Base-by-base conservation (phyloP, 768 basidiomycete species). In the Boletus rubroflammeus region DNA sequence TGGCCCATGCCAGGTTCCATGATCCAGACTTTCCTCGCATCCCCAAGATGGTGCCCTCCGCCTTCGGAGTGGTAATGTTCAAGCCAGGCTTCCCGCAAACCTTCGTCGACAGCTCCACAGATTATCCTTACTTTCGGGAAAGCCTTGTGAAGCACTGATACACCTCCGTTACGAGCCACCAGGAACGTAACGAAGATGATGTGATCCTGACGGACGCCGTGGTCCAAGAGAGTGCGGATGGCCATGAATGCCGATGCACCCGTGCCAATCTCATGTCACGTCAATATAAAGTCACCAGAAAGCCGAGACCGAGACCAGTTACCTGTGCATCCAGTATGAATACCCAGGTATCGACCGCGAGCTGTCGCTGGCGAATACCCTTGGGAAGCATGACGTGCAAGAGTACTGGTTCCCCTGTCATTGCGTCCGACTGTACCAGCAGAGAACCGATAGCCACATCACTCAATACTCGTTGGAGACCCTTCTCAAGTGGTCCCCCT, bases 181-280 rank as follows among this genome's bases (percentile, higher is more conserved):
- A 98, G 78, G 73, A 96, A 93, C 0, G 93, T 87, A 14, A 94
- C 82, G 64, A 95, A 95, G 53, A 97, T 83, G 60, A 97, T 95
- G 62, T 82, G 84, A 55, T 88, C 83, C 68, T 93, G 82, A 51
- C 69, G 80, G 17, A 96, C 85, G 13, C 96, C 93, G 61, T 99
- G 96, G 67, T 99, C 96, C 17, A 98, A 79, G 10, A 98, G 75
- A 11, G 96, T 82, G 28, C 96, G 88, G 56, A 99, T 90, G 0
- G 94, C 88, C 96, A 98, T 98, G 69, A 98, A 90, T 19, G 87
- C 86, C 4, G 91, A 84, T 0, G 95, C 94, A 5, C 87, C 96
- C 0, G 96, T 98, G 6, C 92, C 93, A 67, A 98, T 93, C 86
- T 96, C 47, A 39, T 54, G 48, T n/a, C 47, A 41, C 17, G 41